A percentile compares a stretch with the other conserved stretches of the same genome.
Conservation (phyloP, 805 yeast species). For the Lipomyces anomalus region DNA sequence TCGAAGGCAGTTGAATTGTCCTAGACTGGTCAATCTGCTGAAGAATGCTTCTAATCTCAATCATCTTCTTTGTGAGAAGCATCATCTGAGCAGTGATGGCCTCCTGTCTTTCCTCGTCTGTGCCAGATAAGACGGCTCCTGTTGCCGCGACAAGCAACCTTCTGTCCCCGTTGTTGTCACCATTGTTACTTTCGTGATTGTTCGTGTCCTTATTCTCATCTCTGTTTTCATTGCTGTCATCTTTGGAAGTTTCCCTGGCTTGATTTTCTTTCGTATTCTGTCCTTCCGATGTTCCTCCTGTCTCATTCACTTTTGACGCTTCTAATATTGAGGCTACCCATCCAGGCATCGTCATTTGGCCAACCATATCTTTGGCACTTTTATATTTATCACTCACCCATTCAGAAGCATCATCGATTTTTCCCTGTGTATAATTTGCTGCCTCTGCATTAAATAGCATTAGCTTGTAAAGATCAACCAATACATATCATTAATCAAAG, state of each 20-base stretch:
- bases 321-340: conserved; percentile 20
- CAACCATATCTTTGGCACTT: conserved; percentile 50
- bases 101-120: conserved; percentile 38
- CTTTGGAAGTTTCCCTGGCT: conserved; percentile 2
- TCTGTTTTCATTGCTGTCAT: conserved; percentile 17
- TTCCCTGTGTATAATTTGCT: conserved; percentile 60
- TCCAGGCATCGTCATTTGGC: conserved; percentile 29
- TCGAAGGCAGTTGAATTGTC: conserved; percentile 77
- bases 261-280: too few species aligned
- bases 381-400: conserved; percentile 36
- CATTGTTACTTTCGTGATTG: conserved; percentile 15
- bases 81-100: conserved; percentile 66
- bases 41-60: conserved; percentile 80
- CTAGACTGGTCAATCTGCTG: conserved; percentile 72
- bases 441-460: conserved; percentile 47
- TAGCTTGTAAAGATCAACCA: not conserved
- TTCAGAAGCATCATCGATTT: conserved; percentile 55
- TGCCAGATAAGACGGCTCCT: conserved; percentile 35
- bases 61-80: conserved; percentile 90
- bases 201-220: conserved; percentile 4
- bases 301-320: conserved; percentile 6
- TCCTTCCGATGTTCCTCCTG: conserved; percentile 1
- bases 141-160: conserved; percentile 52
- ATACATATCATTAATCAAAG: not conserved
- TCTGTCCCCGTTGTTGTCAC: conserved; percentile 30